These are phyloP conservation scores for Hygrophorus pudorinus DNA, from an alignment of 768 basidiomycete genomes.

Conservation along the genomic window DNA sequence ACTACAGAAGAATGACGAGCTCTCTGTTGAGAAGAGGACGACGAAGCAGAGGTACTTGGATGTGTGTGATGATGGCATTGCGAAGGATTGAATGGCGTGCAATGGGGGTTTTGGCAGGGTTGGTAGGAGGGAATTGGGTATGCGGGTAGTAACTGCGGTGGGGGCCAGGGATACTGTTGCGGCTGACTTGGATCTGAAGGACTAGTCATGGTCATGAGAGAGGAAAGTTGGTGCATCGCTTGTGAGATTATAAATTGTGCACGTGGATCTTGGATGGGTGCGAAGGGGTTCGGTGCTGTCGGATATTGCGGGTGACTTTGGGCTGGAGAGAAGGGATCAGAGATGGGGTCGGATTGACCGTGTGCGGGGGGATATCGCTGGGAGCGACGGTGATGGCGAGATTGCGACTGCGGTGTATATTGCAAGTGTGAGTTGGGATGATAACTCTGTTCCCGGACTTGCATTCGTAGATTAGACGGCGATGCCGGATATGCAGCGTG, in stretches of 20 bases:
- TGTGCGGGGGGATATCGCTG: neutral
- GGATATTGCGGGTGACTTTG: neutral
- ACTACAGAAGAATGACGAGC: neutral
- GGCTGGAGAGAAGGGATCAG: neutral
- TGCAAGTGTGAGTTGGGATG: too few relatives aligned
- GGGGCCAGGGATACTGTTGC: constrained; percentile 18
- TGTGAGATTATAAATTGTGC: constrained; percentile 6
- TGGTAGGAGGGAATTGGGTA: neutral
- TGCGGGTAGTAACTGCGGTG: neutral
- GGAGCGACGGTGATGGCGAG: neutral
- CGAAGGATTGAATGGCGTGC: constrained; percentile 1
- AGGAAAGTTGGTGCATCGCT: constrained; percentile 4
- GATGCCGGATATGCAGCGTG: too few relatives aligned
- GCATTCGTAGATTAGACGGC: too few relatives aligned
- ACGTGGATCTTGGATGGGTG: constrained; percentile 2
- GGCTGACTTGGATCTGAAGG: constrained; percentile 1
- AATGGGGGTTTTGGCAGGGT: neutral
- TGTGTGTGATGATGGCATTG: neutral
- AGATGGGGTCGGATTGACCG: neutral
- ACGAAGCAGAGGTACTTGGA: neutral
- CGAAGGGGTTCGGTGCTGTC: neutral
- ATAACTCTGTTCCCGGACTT: too few relatives aligned
- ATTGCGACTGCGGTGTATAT: neutral
- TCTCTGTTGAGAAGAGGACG: neutral
- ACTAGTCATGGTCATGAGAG: neutral